Conservation (phyloP, 1,284 basidiomycete genomes). For the Cutaneotrichosporon daszewskae region DNA sequence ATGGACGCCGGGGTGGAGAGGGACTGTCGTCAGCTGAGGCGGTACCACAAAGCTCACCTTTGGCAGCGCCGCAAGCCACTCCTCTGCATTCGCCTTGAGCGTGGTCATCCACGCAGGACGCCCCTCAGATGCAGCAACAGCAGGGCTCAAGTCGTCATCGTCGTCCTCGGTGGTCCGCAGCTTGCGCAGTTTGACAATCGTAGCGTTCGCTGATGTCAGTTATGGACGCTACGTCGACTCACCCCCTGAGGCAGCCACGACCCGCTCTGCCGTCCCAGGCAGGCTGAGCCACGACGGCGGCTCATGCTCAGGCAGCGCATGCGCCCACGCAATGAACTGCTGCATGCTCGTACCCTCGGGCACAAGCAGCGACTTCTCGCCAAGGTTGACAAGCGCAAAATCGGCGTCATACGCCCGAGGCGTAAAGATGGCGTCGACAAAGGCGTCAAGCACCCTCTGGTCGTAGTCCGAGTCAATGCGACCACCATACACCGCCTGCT, state of each 20-base stretch:
- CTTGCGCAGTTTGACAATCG: slow-evolving; percentile 78
- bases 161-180: slow-evolving; percentile 87
- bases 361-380: slow-evolving; percentile 58
- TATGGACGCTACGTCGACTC: slow-evolving; percentile 18
- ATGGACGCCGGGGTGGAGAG: slow-evolving; percentile 20
- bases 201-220: slow-evolving; percentile 60
- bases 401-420: slow-evolving; percentile 82
- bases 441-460: slow-evolving; percentile 80
- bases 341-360: slow-evolving; percentile 88
- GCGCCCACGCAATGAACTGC: slow-evolving; percentile 83
- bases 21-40: too few species aligned
- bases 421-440: slow-evolving; percentile 83
- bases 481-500: slow-evolving; percentile 92
- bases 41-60: too few species aligned
- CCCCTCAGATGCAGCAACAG: slow-evolving; percentile 58
- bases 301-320: slow-evolving; percentile 77
- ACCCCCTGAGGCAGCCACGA: slow-evolving; percentile 89
- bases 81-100: slow-evolving; percentile 68
- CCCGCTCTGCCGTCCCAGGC: slow-evolving; percentile 79
- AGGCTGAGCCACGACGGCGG: slow-evolving; percentile 89
- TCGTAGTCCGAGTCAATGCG: slow-evolving; percentile 90
- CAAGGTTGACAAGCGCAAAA: slow-evolving; percentile 68
- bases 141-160: slow-evolving; percentile 61
- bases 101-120: slow-evolving; percentile 91
- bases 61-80: slow-evolving; percentile 74